Percentiles rank a stretch among this genome's conserved stretches.
Conservation (phyloP, 2,329 filamentous ascomycete genomes). For the Colletotrichum sidae region DNA sequence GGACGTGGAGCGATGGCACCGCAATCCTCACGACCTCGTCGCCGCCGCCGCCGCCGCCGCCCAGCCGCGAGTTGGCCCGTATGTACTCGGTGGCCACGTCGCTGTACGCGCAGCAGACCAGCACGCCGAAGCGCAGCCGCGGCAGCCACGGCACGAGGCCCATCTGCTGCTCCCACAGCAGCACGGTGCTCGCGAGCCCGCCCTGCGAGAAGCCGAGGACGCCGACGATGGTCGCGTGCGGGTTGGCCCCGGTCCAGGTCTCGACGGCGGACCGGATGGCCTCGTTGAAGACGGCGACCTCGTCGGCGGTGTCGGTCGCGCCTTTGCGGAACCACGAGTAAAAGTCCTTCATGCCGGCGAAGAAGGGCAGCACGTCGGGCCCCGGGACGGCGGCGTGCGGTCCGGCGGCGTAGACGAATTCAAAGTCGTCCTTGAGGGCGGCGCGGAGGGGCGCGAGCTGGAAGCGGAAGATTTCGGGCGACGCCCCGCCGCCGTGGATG, state of each 20-base stretch:
- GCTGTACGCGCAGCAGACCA: not conserved
- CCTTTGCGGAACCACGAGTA: not conserved
- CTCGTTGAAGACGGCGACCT: not conserved
- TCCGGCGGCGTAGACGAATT: not conserved
- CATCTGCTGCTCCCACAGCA: constrained; percentile 3
- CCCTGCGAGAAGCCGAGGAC: constrained; percentile 10
- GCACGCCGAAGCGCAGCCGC: not conserved
- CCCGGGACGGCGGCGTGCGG: not conserved
- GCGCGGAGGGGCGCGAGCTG: not conserved
- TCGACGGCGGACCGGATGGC: not conserved
- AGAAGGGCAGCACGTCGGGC: constrained; percentile 1
- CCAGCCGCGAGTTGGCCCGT: not conserved
- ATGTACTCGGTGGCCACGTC: not conserved
- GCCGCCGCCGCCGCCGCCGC: not conserved
- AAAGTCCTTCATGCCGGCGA: constrained; percentile 1
- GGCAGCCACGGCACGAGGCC: constrained; percentile 1
- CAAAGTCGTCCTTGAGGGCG: not conserved
- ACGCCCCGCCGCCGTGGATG: constrained; percentile 4
- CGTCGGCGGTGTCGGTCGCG: not conserved
- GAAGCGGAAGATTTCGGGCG: not conserved
- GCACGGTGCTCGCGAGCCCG: not conserved
- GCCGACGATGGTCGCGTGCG: not conserved
- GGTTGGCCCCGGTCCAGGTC: not conserved
- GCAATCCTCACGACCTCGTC: not conserved
- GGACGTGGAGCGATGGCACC: constrained; percentile 1